These are phyloP conservation scores for Ogataea pini DNA, from an alignment of 805 yeast genomes.

Conservation along the genomic window DNA sequence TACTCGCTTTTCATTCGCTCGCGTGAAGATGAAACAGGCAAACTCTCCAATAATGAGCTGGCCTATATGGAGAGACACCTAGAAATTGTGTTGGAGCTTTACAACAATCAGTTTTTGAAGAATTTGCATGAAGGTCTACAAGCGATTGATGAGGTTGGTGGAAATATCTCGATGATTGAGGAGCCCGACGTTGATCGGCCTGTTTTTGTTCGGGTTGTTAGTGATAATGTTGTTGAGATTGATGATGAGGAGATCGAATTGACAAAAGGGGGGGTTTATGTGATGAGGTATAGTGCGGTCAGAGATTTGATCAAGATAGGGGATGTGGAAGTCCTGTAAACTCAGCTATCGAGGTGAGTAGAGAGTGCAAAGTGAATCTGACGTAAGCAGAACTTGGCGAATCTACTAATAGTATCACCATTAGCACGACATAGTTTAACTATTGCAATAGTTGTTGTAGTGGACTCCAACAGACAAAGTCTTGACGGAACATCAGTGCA, in stretches of 20 bases:
- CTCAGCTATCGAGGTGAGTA: no score
- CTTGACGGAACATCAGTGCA: no score
- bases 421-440: no score
- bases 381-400: neutral
- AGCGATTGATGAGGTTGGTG: slow-evolving; percentile 72
- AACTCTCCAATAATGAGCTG: slow-evolving; percentile 60
- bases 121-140: slow-evolving; percentile 69
- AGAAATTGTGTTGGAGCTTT: slow-evolving; percentile 60
- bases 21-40: slow-evolving; percentile 37
- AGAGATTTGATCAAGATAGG: slow-evolving; percentile 41
- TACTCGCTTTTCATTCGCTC: slow-evolving; percentile 61
- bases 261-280: slow-evolving; percentile 67
- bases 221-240: slow-evolving; percentile 39
- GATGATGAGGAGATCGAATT: slow-evolving; percentile 61
- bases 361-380: no score
- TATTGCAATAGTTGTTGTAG: no score
- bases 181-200: slow-evolving; percentile 75
- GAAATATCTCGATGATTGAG: slow-evolving; percentile 72
- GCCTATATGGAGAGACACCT: slow-evolving; percentile 71
- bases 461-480: no score
- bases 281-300: slow-evolving; percentile 64
- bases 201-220: slow-evolving; percentile 67
- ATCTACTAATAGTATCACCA: neutral
- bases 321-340: slow-evolving; percentile 45
- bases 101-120: slow-evolving; percentile 64